Evolutionary conservation across 495 filamentous ascomycete species (phyloP).

Genomic region (Amniculicola lignicola): DNA sequence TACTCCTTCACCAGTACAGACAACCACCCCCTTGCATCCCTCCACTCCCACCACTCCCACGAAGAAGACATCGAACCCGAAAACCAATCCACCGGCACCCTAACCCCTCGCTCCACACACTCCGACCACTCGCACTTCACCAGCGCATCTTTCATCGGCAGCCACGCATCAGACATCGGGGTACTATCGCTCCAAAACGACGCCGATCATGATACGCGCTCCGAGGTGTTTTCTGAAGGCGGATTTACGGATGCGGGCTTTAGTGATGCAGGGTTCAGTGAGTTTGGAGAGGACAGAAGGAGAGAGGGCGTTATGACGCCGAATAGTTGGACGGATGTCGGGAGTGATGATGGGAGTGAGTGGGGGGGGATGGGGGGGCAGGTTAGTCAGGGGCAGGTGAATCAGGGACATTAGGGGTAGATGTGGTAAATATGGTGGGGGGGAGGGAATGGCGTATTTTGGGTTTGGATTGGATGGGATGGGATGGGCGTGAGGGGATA

Average conservation of each 20-base stretch:
- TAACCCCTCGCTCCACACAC: conserved; percentile 31
- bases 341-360: conserved; percentile 35
- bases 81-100: conserved; percentile 28
- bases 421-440: too few relatives aligned
- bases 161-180: conserved; percentile 30
- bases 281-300: conserved; percentile 7
- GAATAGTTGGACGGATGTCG: conserved; percentile 35
- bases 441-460: too few relatives aligned
- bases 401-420: conserved; percentile 10
- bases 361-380: conserved; percentile 12
- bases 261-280: conserved; percentile 24
- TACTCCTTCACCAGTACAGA: conserved; percentile 24
- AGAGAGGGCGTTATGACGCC: conserved; percentile 30
- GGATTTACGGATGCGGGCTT: conserved; percentile 31
- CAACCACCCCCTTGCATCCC: background rate
- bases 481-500: too few relatives aligned
- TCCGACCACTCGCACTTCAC: conserved; percentile 27
- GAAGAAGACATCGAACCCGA: conserved; percentile 16
- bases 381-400: conserved; percentile 12
- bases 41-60: conserved; percentile 1
- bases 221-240: conserved; percentile 28
- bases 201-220: conserved; percentile 29
- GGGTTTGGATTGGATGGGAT: too few relatives aligned
- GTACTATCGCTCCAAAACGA: conserved; percentile 31
- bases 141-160: conserved; percentile 20